Percentiles rank a stretch among this genome's conserved stretches.
Evolutionary conservation across 2,329 filamentous ascomycete genomes (phyloP).

Genomic region (Beauveria sp.): DNA sequence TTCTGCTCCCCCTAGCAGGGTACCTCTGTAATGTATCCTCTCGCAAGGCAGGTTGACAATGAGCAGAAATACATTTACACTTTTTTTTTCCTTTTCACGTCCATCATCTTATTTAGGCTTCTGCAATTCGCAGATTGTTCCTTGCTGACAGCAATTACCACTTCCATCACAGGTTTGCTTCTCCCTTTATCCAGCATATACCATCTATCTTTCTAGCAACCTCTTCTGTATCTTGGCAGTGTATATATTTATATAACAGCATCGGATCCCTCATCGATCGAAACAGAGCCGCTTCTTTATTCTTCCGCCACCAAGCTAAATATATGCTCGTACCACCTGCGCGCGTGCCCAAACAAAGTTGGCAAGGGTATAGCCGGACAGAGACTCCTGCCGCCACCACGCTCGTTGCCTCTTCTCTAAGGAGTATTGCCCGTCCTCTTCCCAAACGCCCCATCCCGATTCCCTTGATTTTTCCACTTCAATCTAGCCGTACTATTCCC

Average conservation of each 20-base stretch:
- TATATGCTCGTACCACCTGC: background rate
- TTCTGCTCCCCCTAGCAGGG: background rate
- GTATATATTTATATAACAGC: background rate
- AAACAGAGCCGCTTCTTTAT: background rate
- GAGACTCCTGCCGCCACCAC: background rate
- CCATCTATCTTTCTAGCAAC: background rate
- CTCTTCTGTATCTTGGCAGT: background rate
- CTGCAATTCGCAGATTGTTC: no score
- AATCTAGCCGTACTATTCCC: background rate
- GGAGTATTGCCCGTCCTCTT: background rate
- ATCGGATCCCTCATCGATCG: background rate
- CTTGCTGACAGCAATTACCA: background rate
- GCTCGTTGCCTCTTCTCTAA: background rate
- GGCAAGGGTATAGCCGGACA: background rate
- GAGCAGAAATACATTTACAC: background rate
- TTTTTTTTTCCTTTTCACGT: background rate
- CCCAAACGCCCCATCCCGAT: no score
- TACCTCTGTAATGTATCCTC: background rate
- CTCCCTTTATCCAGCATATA: background rate
- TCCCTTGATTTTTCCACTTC: background rate
- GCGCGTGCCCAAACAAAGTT: background rate
- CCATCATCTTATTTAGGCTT: no score
- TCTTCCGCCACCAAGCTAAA: background rate
- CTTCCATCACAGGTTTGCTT: background rate
- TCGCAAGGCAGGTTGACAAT: background rate